Evolutionary conservation across 2,329 filamentous ascomycete genomes (phyloP), one percentile per base, ranked within the genome.

Genomic region (Dryadomyces quercus-mongolicae): DNA sequence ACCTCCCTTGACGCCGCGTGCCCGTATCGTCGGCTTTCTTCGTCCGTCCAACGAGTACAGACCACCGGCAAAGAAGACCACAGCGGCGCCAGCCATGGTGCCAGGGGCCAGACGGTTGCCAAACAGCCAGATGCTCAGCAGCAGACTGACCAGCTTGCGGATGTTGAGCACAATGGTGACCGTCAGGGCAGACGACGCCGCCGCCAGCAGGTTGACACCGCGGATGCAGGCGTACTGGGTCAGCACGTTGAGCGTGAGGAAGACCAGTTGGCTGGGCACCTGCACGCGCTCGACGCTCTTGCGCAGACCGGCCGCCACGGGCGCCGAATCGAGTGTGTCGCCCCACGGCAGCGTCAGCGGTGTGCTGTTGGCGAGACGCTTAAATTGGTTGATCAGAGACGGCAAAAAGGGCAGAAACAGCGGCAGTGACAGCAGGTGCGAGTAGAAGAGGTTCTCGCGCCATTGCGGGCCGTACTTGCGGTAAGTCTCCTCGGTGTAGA

Each of bases 141-240:
- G 72, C 57, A 97, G 78, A 63, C 91, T 96, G 54, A 95, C 85
- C 20, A 98, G 74, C 70, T 98, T 98, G 61, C 93, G 81, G 57
- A 98, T 87, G 66, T 97, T 98, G 57, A 98, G 75, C 49, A 97
- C 90, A 62, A 98, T 95, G 1, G 92, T 96, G 22, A 98, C 93
- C 0, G 93, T 97, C 54, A 98, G 77, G 0, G 93, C 94, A 3
- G 91, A 92, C 3, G 88, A 88, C 54, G 85, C 85, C 0, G 92
- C 88, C 1, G 88, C 91, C 5, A 98, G 76, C n/a, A 95, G 78
- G 62, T 97, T 97, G 55, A 98, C 93, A 1, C 93, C 93, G 3
- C 91, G 86, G 59, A 98, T 97, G 68, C 93, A 98, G 22, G 90
- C 80, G 63, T 96, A 89, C 68, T 98, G 93, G 3, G 93, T 97